Evolutionary conservation across 2,329 filamentous ascomycete genomes (phyloP).

Genomic region (Amauroascus verrucosus): DNA sequence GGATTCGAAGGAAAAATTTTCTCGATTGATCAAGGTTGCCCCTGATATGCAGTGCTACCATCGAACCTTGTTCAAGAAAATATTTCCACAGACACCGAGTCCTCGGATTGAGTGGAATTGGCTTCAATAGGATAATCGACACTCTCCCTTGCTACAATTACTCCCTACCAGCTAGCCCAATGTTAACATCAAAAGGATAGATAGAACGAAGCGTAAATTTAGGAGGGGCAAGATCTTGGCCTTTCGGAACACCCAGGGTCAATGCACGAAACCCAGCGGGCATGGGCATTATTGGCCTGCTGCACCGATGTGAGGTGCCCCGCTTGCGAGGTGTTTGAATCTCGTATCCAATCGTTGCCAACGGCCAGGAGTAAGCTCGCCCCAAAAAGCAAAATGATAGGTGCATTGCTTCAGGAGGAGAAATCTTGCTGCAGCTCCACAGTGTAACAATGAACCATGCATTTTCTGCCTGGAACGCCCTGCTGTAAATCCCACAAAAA

Average conservation of each 20-base stretch:
- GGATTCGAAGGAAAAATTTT: background rate
- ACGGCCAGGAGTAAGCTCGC: background rate
- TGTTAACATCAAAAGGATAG: too few species aligned
- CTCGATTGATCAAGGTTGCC: background rate
- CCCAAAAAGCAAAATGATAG: background rate
- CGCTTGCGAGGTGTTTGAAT: background rate
- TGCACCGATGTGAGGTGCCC: constrained; percentile 4
- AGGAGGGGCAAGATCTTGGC: background rate
- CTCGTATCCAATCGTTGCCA: background rate
- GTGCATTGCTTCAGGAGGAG: background rate
- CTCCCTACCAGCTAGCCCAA: too few species aligned
- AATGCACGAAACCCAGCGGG: background rate
- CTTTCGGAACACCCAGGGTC: background rate
- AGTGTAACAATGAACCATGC: constrained; percentile 1
- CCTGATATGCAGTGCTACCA: constrained; percentile 8
- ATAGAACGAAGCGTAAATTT: too few species aligned
- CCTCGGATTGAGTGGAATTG: background rate
- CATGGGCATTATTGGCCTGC: constrained; percentile 5
- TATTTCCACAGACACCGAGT: background rate
- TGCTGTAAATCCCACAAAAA: background rate
- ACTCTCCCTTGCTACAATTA: background rate
- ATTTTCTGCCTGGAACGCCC: background rate
- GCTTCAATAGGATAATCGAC: background rate
- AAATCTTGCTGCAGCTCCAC: background rate
- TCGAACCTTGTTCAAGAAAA: background rate